Percentiles rank a stretch among this genome's conserved stretches.
Conservation (phyloP, 2,329 filamentous ascomycete species). For the Calonectria pseudoreteaudii region DNA sequence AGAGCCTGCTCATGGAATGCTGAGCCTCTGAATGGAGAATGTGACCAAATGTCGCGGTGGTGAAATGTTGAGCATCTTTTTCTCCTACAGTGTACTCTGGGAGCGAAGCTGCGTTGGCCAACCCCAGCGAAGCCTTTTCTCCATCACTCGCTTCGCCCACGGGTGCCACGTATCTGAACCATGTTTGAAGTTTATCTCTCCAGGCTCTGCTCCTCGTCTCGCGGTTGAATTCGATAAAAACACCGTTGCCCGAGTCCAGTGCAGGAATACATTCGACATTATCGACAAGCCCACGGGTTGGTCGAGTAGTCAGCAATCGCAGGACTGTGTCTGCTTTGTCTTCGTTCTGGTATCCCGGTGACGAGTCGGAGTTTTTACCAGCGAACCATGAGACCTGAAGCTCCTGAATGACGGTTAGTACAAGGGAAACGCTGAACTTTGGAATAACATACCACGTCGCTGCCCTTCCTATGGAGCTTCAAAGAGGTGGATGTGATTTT, state of each 20-base stretch:
- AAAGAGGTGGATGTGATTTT: slow-evolving; percentile 49
- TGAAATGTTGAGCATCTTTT: slow-evolving; percentile 30
- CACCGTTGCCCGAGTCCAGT: slow-evolving; percentile 3
- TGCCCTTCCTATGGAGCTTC: slow-evolving; percentile 27
- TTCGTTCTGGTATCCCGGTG: slow-evolving; percentile 45
- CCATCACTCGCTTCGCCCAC: slow-evolving; percentile 25
- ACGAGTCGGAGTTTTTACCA: slow-evolving; percentile 21
- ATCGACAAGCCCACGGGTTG: slow-evolving; percentile 8
- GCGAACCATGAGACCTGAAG: slow-evolving; percentile 59
- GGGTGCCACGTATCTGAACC: slow-evolving; percentile 45
- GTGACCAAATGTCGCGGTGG: slow-evolving; percentile 63
- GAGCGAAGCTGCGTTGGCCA: slow-evolving; percentile 16
- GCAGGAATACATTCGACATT: slow-evolving; percentile 38
- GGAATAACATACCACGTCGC: slow-evolving; percentile 35
- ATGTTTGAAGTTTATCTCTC: slow-evolving; percentile 48
- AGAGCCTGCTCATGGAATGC: background rate
- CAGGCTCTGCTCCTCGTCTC: slow-evolving; percentile 49
- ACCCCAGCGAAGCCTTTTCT: background rate
- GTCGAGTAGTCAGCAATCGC: slow-evolving; percentile 56
- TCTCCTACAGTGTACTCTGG: background rate
- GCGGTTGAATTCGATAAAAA: slow-evolving; percentile 43
- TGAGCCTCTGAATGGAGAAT: slow-evolving; percentile 52
- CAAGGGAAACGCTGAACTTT: background rate
- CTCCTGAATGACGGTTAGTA: slow-evolving; percentile 39
- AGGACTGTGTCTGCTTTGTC: slow-evolving; percentile 57